These are phyloP conservation scores for Gilbertella persicaria DNA, from an alignment of 371 early-diverging fungal genomes.

Conservation along the genomic window DNA sequence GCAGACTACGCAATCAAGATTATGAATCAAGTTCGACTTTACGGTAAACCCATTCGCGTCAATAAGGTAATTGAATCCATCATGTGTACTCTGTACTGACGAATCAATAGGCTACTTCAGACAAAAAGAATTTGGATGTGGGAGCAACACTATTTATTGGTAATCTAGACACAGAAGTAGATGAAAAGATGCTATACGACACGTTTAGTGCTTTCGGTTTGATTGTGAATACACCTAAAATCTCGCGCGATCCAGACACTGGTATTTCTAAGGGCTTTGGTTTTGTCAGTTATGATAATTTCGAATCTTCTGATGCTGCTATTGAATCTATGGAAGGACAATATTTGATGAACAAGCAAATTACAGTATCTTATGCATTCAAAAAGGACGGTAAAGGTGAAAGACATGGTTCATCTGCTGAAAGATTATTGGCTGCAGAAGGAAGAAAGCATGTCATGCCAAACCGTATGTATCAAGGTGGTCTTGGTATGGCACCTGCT, in stretches of 20 bases:
- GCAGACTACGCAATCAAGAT: constrained; percentile 97
- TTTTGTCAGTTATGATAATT: constrained; percentile 91
- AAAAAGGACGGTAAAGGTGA: constrained; percentile 99
- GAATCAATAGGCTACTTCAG: constrained; percentile 75
- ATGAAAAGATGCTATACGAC: constrained; percentile 94
- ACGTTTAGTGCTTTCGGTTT: constrained; percentile 95
- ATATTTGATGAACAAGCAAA: constrained; percentile 90
- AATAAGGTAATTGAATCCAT: constrained; percentile 72
- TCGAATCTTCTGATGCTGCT: constrained; percentile 95
- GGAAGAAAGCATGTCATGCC: constrained; percentile 77
- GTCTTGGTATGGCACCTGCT: constrained; percentile 34
- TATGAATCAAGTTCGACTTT: constrained; percentile 95
- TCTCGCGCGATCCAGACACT: constrained; percentile 89
- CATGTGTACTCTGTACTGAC: not conserved
- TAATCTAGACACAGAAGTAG: constrained; percentile 91
- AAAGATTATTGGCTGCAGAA: constrained; percentile 93
- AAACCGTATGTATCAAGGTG: constrained; percentile 73
- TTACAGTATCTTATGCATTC: constrained; percentile 91
- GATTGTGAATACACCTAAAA: constrained; percentile 85
- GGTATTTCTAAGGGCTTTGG: constrained; percentile 93
- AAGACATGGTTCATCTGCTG: constrained; percentile 96
- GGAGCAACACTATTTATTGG: constrained; percentile 97
- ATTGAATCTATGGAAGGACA: constrained; percentile 98
- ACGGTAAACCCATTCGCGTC: constrained; percentile 93
- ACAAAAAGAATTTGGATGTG: constrained; percentile 89